These are phyloP conservation scores for Dothideomycetes sp. DNA, from an alignment of 2,329 filamentous ascomycete species.

Conservation along the genomic window DNA sequence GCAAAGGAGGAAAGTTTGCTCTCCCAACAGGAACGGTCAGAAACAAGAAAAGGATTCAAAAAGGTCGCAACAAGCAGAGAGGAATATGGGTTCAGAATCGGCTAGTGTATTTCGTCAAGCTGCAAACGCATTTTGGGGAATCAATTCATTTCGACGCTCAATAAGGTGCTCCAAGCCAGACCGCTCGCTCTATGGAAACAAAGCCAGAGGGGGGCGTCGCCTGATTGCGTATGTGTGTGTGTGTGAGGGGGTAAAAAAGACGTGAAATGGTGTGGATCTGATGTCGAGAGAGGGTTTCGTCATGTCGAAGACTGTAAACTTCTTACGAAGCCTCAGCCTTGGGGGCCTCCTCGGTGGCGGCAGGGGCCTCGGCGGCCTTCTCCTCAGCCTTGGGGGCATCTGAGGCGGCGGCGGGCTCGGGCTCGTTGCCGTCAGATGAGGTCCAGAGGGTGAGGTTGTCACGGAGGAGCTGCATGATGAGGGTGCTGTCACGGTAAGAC, in stretches of 20 bases:
- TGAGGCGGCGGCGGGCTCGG: slow-evolving; percentile 55
- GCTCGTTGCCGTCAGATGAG: slow-evolving; percentile 79
- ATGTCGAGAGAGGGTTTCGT: slow-evolving; percentile 12
- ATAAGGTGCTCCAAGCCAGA: slow-evolving; percentile 13
- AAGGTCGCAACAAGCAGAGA: background rate
- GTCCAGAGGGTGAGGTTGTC: slow-evolving; percentile 99
- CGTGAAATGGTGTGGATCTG: slow-evolving; percentile 13
- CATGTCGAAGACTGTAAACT: slow-evolving; percentile 4
- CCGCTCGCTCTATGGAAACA: slow-evolving; percentile 12
- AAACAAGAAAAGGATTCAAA: slow-evolving; percentile 1
- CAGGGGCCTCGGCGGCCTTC: slow-evolving; percentile 36
- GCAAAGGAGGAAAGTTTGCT: too few species aligned
- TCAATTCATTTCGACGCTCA: slow-evolving; percentile 16
- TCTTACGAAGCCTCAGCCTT: slow-evolving; percentile 10
- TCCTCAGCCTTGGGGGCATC: slow-evolving; percentile 53
- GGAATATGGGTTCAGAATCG: slow-evolving; percentile 12
- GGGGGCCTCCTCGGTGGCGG: slow-evolving; percentile 31
- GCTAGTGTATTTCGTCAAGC: slow-evolving; percentile 15
- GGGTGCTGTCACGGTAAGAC: slow-evolving; percentile 96
- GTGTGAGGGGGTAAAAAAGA: too few species aligned
- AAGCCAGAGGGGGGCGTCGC: slow-evolving; percentile 13
- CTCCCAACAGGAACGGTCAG: slow-evolving; percentile 1
- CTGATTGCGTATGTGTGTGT: slow-evolving; percentile 13
- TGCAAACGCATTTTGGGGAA: slow-evolving; percentile 16
- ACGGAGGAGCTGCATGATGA: slow-evolving; percentile 98